A percentile compares a stretch with the other conserved stretches of the same genome.
Evolutionary conservation across 73 alveolate species (phyloP).

Genomic region (Paramecium sexaurelia): DNA sequence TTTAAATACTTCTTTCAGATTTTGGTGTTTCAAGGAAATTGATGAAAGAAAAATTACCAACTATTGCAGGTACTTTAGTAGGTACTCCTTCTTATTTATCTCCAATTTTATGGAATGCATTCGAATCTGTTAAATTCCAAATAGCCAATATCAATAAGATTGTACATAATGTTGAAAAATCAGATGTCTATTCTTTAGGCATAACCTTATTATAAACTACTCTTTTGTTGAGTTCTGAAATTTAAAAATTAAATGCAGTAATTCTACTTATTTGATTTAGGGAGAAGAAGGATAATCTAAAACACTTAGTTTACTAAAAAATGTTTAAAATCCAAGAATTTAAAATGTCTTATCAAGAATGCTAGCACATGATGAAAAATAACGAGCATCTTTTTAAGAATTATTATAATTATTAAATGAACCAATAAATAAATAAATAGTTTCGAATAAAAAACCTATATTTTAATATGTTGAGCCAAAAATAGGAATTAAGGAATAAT

Average conservation of each 20-base stretch:
- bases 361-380: slow-evolving; percentile 29
- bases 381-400: not conserved
- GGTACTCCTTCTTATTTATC: slow-evolving; percentile 58
- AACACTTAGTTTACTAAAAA: not conserved
- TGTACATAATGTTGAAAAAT: slow-evolving; percentile 19
- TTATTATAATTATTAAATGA: not conserved
- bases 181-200: slow-evolving; percentile 40
- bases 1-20: not conserved
- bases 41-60: slow-evolving; percentile 13
- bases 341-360: not conserved
- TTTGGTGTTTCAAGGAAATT: slow-evolving; percentile 33
- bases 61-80: slow-evolving; percentile 14
- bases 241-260: not conserved
- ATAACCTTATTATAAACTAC: not conserved
- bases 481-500: not conserved
- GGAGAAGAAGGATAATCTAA: not conserved
- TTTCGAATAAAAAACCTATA: not conserved
- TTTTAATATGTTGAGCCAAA: slow-evolving; percentile 1
- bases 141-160: not conserved
- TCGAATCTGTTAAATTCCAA: not conserved
- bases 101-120: slow-evolving; percentile 16
- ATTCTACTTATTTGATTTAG: not conserved
- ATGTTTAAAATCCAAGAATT: not conserved
- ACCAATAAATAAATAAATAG: not conserved
- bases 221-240: not conserved